Base-by-base conservation (phyloP, 2,329 filamentous ascomycete species). In the Fusarium coicis region DNA sequence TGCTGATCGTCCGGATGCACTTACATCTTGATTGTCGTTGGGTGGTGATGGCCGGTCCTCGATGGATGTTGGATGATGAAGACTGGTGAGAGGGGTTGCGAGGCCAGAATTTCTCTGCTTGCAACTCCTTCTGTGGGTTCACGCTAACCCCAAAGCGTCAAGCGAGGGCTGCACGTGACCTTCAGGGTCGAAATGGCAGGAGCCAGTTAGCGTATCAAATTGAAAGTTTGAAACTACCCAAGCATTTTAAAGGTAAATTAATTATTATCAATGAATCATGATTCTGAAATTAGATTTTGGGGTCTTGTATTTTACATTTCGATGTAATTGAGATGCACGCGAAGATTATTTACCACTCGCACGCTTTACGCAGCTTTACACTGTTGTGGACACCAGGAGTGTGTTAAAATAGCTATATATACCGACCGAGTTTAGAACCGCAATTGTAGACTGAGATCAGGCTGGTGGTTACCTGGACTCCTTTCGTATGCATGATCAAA, bases 11-110 rank as follows among this genome's bases (percentile, higher is more conserved):
- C 59, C 72, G 66, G 66, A 54, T 69, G 47, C 72, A 84, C 83
- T 84, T 80, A 84, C 83, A 84, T 84, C 83, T 84, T 84, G 81
- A 82, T 80, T 84, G 77, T 82, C 79, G 79, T 79, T 81, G 79
- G 34, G 76, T 79, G 75, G 79, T 81, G 80, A 84, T 83, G 83
- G 83, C 78, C 79, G 81, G 64, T 82, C 81, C 80, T 84, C 81
- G 80, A 79, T 82, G 76, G 78, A 76, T 80, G 79, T 77, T 74
- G 78, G 77, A 77, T 82, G 77, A 78, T 82, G 78, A 81, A 80
- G 77, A 79, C 78, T 78, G 49, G 49, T 52, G 77, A 81, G 80
- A 82, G 81, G 83, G 82, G 79, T 81, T 82, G 72, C 69, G 76
- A 78, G 76, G 76, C 78, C 77, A 82, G 79, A 84, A 83, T 82